Evolutionary conservation across 2,329 filamentous ascomycete genomes (phyloP).

Genomic region (Fusarium foetens): DNA sequence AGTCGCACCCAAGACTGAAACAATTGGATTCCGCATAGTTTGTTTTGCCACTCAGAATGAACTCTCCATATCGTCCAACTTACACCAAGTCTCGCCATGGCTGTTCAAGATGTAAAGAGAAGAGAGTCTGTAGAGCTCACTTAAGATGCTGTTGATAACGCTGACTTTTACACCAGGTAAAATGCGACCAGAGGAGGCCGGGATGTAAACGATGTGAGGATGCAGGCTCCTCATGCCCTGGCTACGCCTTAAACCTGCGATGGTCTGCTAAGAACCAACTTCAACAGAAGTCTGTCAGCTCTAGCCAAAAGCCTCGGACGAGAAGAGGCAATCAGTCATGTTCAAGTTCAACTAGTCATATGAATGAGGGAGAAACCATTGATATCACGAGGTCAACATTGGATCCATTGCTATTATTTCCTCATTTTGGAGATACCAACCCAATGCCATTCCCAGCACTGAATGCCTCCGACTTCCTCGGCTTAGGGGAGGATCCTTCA

Average conservation of each 20-base stretch:
- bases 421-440: neutral
- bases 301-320: neutral
- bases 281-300: neutral
- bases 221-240: neutral
- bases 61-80: neutral
- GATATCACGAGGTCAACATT: neutral
- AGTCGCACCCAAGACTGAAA: neutral
- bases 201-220: neutral
- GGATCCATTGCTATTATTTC: neutral
- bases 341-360: neutral
- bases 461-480: neutral
- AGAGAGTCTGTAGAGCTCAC: neutral
- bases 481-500: neutral
- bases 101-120: neutral
- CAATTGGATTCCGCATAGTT: neutral
- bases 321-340: neutral
- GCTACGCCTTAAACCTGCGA: neutral
- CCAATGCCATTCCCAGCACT: neutral
- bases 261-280: neutral
- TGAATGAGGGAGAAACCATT: neutral
- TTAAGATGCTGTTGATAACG: no score
- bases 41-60: neutral
- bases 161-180: neutral
- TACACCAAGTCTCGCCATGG: neutral
- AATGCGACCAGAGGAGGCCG: neutral